Evolutionary conservation across 1,139 yeast species (phyloP).

Genomic region (Geotrichum australiense): DNA sequence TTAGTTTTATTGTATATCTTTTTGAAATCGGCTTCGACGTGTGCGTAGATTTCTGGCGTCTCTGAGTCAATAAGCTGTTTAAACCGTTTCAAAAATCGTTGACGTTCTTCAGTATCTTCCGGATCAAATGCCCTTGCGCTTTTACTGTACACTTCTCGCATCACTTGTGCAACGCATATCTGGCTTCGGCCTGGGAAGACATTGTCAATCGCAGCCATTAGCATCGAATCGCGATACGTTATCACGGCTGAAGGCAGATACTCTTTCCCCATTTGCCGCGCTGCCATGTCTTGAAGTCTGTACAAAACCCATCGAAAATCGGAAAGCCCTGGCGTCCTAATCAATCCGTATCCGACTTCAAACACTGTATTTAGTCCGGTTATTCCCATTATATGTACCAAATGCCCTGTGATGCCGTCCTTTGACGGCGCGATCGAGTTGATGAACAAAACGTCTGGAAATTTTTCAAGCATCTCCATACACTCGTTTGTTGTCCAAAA

Average conservation of each 20-base stretch:
- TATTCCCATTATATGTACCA: slow-evolving; percentile 17
- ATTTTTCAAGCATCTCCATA: slow-evolving; percentile 18
- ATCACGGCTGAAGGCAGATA: slow-evolving; percentile 17
- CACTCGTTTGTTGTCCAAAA: slow-evolving; percentile 18
- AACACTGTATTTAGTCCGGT: slow-evolving; percentile 17
- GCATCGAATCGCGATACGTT: slow-evolving; percentile 13
- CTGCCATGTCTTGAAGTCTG: slow-evolving; percentile 13
- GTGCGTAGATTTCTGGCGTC: slow-evolving; percentile 17
- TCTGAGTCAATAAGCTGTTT: slow-evolving; percentile 18
- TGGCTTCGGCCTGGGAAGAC: slow-evolving; percentile 16
- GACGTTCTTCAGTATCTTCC: slow-evolving; percentile 8
- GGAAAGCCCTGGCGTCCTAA: slow-evolving; percentile 10
- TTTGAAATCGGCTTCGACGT: slow-evolving; percentile 14
- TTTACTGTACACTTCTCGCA: slow-evolving; percentile 15
- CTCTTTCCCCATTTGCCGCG: slow-evolving; percentile 15
- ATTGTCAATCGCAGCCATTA: slow-evolving; percentile 15
- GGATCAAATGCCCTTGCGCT: slow-evolving; percentile 5
- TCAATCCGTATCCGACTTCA: slow-evolving; percentile 18
- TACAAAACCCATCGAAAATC: slow-evolving; percentile 17
- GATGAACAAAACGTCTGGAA: slow-evolving; percentile 19
- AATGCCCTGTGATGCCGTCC: slow-evolving; percentile 4
- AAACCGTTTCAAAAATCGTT: slow-evolving; percentile 14
- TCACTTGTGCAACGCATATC: slow-evolving; percentile 17
- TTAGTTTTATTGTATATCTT: slow-evolving; percentile 12
- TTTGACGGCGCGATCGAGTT: slow-evolving; percentile 11